These are phyloP conservation scores for Yamadazyma sp. DNA, from an alignment of 1,139 yeast genomes.

Conservation along the genomic window DNA sequence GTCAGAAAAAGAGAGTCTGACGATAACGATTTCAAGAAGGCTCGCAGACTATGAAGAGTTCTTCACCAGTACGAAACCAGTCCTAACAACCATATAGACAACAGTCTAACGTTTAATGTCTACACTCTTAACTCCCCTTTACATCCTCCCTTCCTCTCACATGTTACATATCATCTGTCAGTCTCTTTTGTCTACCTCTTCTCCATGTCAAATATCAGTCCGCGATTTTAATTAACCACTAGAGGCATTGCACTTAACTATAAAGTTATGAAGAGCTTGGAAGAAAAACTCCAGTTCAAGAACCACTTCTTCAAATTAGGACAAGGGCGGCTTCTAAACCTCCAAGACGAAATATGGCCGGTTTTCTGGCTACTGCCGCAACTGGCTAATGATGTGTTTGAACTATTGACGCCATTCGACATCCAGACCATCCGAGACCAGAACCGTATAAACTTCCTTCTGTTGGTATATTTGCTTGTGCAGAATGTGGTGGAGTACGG, in stretches of 20 bases:
- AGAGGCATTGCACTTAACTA: too few species aligned
- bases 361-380: constrained; percentile 33
- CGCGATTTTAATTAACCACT: too few species aligned
- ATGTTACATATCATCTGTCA: too few species aligned
- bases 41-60: background rate
- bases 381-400: constrained; percentile 51
- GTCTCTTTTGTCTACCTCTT: too few species aligned
- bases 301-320: constrained; percentile 64
- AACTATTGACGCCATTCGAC: constrained; percentile 56
- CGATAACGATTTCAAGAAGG: constrained; percentile 12
- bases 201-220: too few species aligned
- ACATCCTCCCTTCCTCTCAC: too few species aligned
- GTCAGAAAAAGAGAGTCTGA: constrained; percentile 28
- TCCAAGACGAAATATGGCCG: constrained; percentile 55
- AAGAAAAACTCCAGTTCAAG: constrained; percentile 62
- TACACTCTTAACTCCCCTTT: too few species aligned
- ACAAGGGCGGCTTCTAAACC: constrained; percentile 50
- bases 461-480: constrained; percentile 47
- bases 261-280: constrained; percentile 78
- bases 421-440: constrained; percentile 58
- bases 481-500: constrained; percentile 27
- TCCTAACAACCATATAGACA: too few species aligned
- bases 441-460: constrained; percentile 55
- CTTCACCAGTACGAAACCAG: too few species aligned
- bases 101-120: too few species aligned